Evolutionary conservation across 1,139 yeast genomes (phyloP), one percentile per base, ranked within the genome.

Genomic region (Geotrichum reessii): DNA sequence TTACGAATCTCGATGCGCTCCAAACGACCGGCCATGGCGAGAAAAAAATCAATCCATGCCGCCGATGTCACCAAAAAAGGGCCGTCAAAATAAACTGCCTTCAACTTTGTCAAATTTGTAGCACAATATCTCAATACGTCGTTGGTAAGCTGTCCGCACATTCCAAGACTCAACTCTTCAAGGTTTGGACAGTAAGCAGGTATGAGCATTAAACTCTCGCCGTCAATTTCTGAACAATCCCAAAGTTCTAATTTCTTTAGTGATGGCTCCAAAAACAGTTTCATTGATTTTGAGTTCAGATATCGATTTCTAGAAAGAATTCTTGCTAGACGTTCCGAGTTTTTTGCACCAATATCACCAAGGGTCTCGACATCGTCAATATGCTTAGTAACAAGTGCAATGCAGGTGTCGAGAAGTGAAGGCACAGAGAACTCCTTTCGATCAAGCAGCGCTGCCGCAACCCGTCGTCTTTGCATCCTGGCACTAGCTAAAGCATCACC

Each of bases 131-230:
- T 69, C 61, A 93, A 71, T 60, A 88, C 86, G 64, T 86, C 91
- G 69, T 88, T 88, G 65, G 86, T 91, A 47, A 93, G 74, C 66
- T 88, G 95, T 2, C 99, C 99, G 75, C 98, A 93, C 97, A 91
- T 92, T 61, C 84, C 84, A 53, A 93, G 75, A 0, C 86, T 86
- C 48, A 93, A 72, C 1, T 78, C 73, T 64, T 81, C 84, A 3
- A 93, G 63, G 47, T 85, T 77, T 0, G 97, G 97, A 64, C 97
- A 88, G 69, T 75, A 87, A 0, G 96, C 78, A 0, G 92, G 92
- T 50, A 93, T 83, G 64, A 84, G 79, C 64, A 81, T 80, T 60
- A 86, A 79, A 0, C 95, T 81, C 63, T 82, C 86, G 48, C 81
- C 78, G 40, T 82, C 82, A 33, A 93, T 80, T 58, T 84, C 85